phyloP scores from a whole-genome alignment of 306 rosid genomes.

The Hippophae tibetana region DNA sequence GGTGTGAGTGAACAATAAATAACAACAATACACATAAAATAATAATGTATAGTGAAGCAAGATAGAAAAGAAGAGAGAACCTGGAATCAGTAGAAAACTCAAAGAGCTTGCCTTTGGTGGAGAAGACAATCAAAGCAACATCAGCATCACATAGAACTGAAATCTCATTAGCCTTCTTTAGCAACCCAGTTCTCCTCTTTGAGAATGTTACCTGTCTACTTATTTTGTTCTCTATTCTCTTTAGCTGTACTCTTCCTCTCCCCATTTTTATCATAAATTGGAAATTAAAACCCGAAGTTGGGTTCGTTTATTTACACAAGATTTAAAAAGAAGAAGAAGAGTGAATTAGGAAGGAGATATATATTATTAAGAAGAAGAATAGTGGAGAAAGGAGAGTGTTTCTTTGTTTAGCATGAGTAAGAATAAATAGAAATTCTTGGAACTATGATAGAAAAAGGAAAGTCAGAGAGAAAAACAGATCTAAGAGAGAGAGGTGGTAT shows the following conservation, averaged over 20 bases:
- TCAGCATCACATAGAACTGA: conserved; percentile 77
- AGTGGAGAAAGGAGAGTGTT: neutral
- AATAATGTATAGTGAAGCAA: too few species aligned
- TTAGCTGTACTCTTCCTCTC: conserved; percentile 71
- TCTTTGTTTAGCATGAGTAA: neutral
- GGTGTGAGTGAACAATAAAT: too few species aligned
- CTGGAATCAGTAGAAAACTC: conserved; percentile 58
- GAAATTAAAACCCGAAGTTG: conserved; percentile 16
- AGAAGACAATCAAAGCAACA: conserved; percentile 64
- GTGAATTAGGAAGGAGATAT: neutral
- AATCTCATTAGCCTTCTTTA: conserved; percentile 81
- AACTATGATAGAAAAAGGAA: neutral
- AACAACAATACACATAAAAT: too few species aligned
- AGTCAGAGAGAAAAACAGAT: neutral
- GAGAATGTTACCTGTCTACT: conserved; percentile 81
- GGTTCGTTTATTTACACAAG: neutral
- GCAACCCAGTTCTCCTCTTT: conserved; percentile 50
- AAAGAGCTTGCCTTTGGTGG: conserved; percentile 56
- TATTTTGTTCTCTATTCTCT: conserved; percentile 79
- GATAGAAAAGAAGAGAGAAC: conserved; percentile 16
- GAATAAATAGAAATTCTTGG: neutral
- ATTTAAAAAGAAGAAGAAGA: conserved; percentile 14
- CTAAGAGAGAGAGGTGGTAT: neutral
- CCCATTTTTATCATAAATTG: conserved; percentile 32
- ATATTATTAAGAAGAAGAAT: neutral